phyloP scores from a whole-genome alignment of 2,329 filamentous ascomycete genomes.

The Alternaria triticimaculans region DNA sequence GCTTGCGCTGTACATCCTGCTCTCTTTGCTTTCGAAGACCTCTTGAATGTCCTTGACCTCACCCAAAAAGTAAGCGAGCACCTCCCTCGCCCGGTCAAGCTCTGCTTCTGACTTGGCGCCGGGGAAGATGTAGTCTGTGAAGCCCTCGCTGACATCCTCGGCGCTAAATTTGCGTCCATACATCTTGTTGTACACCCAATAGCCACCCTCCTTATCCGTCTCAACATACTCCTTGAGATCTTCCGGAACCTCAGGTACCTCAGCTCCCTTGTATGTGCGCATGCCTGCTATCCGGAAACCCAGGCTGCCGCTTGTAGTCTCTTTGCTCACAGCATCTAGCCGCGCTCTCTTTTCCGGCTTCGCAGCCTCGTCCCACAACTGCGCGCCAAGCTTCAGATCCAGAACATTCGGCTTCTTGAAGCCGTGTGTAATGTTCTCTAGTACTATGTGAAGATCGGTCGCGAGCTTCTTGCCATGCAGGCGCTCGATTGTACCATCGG shows the following conservation, averaged over 20 bases:
- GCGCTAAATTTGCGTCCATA: slow-evolving; percentile 66
- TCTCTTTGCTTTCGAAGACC: slow-evolving; percentile 67
- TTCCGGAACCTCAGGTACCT: slow-evolving; percentile 25
- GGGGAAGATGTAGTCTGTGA: slow-evolving; percentile 63
- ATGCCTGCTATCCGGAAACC: slow-evolving; percentile 71
- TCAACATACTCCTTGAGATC: slow-evolving; percentile 41
- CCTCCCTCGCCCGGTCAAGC: slow-evolving; percentile 54
- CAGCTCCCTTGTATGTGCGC: slow-evolving; percentile 60
- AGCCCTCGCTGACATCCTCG: slow-evolving; percentile 63
- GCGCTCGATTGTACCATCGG: slow-evolving; percentile 36
- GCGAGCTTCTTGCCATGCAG: slow-evolving; percentile 69
- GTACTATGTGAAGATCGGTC: slow-evolving; percentile 80
- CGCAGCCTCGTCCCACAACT: slow-evolving; percentile 81
- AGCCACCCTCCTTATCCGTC: slow-evolving; percentile 58
- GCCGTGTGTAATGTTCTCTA: slow-evolving; percentile 82
- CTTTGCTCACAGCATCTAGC: slow-evolving; percentile 64
- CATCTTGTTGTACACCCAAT: slow-evolving; percentile 69
- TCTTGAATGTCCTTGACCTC: slow-evolving; percentile 63
- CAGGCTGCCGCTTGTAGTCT: slow-evolving; percentile 65
- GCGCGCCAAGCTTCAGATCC: slow-evolving; percentile 87
- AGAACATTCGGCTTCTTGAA: slow-evolving; percentile 88
- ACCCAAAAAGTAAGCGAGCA: slow-evolving; percentile 49
- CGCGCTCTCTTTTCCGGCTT: slow-evolving; percentile 63
- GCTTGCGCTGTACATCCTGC: slow-evolving; percentile 71
- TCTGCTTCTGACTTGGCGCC: slow-evolving; percentile 31